phyloP scores from a whole-genome alignment of 2,329 filamentous ascomycete genomes.

The Cordyceps militaris region DNA sequence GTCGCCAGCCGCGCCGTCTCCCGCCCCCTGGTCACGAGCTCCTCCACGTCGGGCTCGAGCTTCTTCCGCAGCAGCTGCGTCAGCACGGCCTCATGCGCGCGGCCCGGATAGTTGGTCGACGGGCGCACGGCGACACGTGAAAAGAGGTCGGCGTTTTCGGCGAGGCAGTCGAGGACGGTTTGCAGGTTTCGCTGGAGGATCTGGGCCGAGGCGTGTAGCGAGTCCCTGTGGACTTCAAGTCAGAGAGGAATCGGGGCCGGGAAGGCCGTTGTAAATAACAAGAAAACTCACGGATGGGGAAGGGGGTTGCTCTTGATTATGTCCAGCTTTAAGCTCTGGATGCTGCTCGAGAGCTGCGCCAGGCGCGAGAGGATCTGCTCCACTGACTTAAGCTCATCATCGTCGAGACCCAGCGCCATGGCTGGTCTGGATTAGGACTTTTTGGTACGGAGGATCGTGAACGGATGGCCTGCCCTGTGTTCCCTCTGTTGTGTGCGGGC shows the following conservation, averaged over 20 bases:
- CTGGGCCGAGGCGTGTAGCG: conserved; percentile 62
- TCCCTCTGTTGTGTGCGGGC: too few species aligned
- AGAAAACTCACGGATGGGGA: conserved; percentile 51
- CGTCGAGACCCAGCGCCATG: conserved; percentile 44
- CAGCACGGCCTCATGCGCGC: conserved; percentile 58
- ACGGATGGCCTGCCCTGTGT: too few species aligned
- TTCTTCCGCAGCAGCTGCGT: conserved; percentile 73
- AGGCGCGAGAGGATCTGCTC: conserved; percentile 65
- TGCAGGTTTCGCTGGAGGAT: conserved; percentile 66
- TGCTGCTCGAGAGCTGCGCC: conserved; percentile 60
- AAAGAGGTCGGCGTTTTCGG: conserved; percentile 60
- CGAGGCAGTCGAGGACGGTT: conserved; percentile 57
- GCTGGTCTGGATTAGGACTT: too few species aligned
- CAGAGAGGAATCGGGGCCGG: not conserved
- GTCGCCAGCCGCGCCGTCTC: conserved; percentile 34
- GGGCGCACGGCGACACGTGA: conserved; percentile 67
- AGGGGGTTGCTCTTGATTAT: conserved; percentile 57
- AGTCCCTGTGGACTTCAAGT: conserved; percentile 43
- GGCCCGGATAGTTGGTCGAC: conserved; percentile 65
- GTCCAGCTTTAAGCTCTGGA: conserved; percentile 56
- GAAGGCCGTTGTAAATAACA: not conserved
- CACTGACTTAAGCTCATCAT: conserved; percentile 59
- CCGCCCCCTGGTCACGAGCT: conserved; percentile 60
- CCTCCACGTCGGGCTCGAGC: conserved; percentile 69
- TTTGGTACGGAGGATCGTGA: too few species aligned